phyloP scores from a whole-genome alignment of 768 basidiomycete genomes.

The Guyanaporus albipodus region DNA sequence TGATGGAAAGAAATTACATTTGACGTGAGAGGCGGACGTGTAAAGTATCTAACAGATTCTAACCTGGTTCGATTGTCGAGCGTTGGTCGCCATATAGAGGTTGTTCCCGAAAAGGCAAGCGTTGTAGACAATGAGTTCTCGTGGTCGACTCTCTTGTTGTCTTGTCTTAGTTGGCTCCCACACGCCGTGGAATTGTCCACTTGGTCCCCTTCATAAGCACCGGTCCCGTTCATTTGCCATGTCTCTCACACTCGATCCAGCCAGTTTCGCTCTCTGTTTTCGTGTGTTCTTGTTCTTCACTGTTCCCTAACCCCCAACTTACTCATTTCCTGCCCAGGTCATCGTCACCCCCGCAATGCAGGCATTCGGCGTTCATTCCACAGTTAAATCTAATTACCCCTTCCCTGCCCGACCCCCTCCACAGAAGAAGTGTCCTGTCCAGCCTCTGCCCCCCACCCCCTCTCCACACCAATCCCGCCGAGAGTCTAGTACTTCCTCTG shows the following conservation, averaged over 20 bases:
- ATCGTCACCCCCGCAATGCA: slow-evolving; percentile 17
- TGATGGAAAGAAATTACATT: slow-evolving; percentile 4
- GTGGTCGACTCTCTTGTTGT: no score
- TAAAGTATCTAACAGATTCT: background rate
- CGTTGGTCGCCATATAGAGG: no score
- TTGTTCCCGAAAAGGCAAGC: slow-evolving; percentile 18
- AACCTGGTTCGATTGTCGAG: no score
- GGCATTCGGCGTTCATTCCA: background rate
- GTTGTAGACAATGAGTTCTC: no score
- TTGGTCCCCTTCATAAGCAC: slow-evolving; percentile 21
- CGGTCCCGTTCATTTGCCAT: background rate
- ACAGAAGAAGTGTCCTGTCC: slow-evolving; percentile 34
- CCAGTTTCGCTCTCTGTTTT: slow-evolving; percentile 4
- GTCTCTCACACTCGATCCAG: no score
- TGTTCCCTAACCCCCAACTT: no score
- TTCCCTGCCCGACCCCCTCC: slow-evolving; percentile 42
- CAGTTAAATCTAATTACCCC: slow-evolving; percentile 30
- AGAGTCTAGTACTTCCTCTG: slow-evolving; percentile 44
- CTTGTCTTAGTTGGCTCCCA: no score
- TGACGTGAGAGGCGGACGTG: background rate
- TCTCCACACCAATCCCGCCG: slow-evolving; percentile 10
- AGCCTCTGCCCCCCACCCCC: slow-evolving; percentile 28
- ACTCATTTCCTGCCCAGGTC: slow-evolving; percentile 1
- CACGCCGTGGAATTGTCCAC: no score
- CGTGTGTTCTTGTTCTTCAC: slow-evolving; percentile 1